These are phyloP conservation scores for Chaetomidium leptoderma DNA, from an alignment of 495 filamentous ascomycete species.

Conservation along the genomic window DNA sequence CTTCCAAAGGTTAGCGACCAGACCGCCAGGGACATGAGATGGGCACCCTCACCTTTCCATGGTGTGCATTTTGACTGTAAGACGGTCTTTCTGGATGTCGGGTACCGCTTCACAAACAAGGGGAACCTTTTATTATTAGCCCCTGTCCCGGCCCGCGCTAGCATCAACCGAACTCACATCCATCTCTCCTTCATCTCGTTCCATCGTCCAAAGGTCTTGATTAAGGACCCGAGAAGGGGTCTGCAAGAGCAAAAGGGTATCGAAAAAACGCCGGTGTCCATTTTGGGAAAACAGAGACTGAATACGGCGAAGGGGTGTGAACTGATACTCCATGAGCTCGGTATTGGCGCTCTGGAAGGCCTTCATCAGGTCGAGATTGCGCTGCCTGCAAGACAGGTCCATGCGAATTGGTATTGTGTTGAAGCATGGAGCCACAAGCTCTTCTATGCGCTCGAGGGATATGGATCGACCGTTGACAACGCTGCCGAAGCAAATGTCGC, in stretches of 20 bases:
- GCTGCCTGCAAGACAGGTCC: slow-evolving; percentile 38
- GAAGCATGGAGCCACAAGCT: slow-evolving; percentile 79
- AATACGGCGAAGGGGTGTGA: slow-evolving; percentile 62
- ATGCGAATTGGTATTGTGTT: slow-evolving; percentile 80
- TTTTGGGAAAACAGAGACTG: slow-evolving; percentile 42
- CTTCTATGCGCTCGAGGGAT: slow-evolving; percentile 58
- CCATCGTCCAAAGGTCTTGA: slow-evolving; percentile 57
- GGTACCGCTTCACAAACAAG: slow-evolving; percentile 67
- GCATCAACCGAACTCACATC: slow-evolving; percentile 46
- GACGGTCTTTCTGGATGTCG: slow-evolving; percentile 17
- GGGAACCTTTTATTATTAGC: slow-evolving; percentile 43
- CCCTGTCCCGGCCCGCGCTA: not conserved
- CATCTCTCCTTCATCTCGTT: slow-evolving; percentile 68
- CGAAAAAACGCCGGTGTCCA: slow-evolving; percentile 53
- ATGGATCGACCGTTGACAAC: slow-evolving; percentile 70
- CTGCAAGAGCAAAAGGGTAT: slow-evolving; percentile 73
- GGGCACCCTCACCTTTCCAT: slow-evolving; percentile 18
- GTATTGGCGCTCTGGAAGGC: slow-evolving; percentile 55
- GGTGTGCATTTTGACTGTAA: slow-evolving; percentile 26
- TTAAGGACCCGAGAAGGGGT: slow-evolving; percentile 50
- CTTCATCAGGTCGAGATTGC: slow-evolving; percentile 51
- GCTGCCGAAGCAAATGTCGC: slow-evolving; percentile 78
- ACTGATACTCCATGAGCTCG: slow-evolving; percentile 57
- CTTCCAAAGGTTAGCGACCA: slow-evolving; percentile 22
- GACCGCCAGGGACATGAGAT: slow-evolving; percentile 6